phyloP scores from a whole-genome alignment of 2,329 filamentous ascomycete species.

The Pseudogymnoascus sp. region DNA sequence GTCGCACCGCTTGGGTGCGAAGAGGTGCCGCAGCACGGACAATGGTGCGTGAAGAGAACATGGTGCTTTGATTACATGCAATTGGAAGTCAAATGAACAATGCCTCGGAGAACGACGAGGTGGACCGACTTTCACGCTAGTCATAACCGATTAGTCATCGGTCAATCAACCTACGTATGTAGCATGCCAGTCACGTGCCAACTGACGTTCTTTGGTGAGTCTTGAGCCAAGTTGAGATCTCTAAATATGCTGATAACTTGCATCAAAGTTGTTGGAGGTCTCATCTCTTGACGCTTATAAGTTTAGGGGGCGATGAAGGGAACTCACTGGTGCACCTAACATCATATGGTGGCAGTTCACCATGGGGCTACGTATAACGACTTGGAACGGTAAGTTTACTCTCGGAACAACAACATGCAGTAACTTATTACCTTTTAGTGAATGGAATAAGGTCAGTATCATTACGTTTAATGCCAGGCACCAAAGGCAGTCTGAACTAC shows the following conservation, averaged over 20 bases:
- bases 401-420: slow-evolving; percentile 13
- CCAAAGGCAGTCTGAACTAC: background rate
- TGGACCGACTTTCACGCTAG: slow-evolving; percentile 8
- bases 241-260: background rate
- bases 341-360: slow-evolving; percentile 6
- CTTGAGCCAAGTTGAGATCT: background rate
- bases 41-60: slow-evolving; percentile 58
- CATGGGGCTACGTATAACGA: slow-evolving; percentile 75
- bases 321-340: background rate
- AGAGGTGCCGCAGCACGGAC: slow-evolving; percentile 53
- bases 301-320: background rate
- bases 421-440: slow-evolving; percentile 40
- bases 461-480: background rate
- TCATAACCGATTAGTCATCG: background rate
- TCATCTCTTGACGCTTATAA: background rate
- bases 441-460: slow-evolving; percentile 64
- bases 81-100: slow-evolving; percentile 1
- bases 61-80: slow-evolving; percentile 33
- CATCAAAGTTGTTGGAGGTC: background rate
- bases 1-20: slow-evolving; percentile 47
- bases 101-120: slow-evolving; percentile 5
- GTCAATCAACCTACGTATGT: background rate
- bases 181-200: background rate
- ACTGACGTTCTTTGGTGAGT: background rate
- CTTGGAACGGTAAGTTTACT: slow-evolving; percentile 65